Percentiles rank a stretch among this genome's conserved stretches.
These are phyloP conservation scores for Ogataea sp. DNA, from an alignment of 805 yeast species.

Conservation along the genomic window DNA sequence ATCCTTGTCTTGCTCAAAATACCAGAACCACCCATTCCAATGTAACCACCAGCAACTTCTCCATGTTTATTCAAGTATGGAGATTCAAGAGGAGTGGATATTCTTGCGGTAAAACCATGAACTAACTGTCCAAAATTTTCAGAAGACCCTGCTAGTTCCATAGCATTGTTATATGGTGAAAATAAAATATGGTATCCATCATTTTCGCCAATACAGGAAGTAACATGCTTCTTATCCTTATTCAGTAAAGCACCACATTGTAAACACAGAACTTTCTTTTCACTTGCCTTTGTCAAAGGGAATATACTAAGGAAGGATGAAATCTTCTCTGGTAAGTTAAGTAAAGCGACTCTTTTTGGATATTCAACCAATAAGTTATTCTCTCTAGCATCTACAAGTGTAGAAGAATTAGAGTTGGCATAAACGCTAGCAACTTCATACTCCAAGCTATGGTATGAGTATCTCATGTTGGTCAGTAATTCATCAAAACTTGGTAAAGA, in stretches of 20 bases:
- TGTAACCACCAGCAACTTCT: constrained; percentile 50
- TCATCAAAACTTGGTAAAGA: neutral
- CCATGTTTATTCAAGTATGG: constrained; percentile 75
- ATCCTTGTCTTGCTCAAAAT: constrained; percentile 45
- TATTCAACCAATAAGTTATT: constrained; percentile 27
- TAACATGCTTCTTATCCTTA: neutral
- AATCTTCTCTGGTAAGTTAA: constrained; percentile 36
- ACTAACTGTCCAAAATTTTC: constrained; percentile 9
- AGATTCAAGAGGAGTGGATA: constrained; percentile 33
- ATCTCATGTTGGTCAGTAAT: neutral
- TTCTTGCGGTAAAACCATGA: constrained; percentile 12
- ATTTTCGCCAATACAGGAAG: neutral
- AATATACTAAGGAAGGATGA: constrained; percentile 1
- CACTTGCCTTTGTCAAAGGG: neutral
- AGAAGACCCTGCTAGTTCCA: constrained; percentile 2
- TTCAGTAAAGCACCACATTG: constrained; percentile 13
- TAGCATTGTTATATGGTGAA: constrained; percentile 18
- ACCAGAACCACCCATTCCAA: constrained; percentile 50
- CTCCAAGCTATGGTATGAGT: neutral
- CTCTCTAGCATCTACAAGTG: constrained; percentile 14
- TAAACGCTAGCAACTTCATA: constrained; percentile 7
- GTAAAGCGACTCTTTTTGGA: constrained; percentile 47
- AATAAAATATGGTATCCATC: constrained; percentile 9
- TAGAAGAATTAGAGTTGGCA: constrained; percentile 17
- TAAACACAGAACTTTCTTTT: constrained; percentile 1